Evolutionary conservation across 345 rosid species (phyloP).

Genomic region (Euphorbia tirucalli): DNA sequence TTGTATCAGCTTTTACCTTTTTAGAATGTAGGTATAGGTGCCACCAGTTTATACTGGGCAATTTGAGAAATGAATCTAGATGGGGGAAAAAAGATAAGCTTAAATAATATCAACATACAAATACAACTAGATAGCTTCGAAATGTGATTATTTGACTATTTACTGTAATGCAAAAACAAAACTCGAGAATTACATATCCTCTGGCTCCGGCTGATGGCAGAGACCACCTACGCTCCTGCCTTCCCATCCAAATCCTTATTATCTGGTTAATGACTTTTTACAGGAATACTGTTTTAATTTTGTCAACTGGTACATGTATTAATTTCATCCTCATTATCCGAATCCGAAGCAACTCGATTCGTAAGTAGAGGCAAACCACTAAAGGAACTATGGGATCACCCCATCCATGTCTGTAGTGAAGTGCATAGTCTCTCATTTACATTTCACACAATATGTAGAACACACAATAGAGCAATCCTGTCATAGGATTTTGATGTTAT

Average conservation of each 20-base stretch:
- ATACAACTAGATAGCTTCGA: constrained; percentile 3
- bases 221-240: not conserved
- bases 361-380: not conserved
- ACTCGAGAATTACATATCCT: not conserved
- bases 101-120: not conserved
- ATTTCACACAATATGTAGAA: not conserved
- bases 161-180: not conserved
- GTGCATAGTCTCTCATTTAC: constrained; percentile 5
- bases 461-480: not conserved
- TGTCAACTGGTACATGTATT: not conserved
- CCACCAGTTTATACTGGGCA: not conserved
- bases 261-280: not conserved
- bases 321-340: not conserved
- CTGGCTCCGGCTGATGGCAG: not conserved
- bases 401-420: not conserved
- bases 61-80: not conserved
- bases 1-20: not conserved
- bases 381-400: not conserved
- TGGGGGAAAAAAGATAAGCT: not conserved
- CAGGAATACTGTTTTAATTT: not conserved
- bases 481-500: not conserved
- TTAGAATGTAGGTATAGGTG: not conserved
- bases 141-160: not conserved
- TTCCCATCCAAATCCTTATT: not conserved
- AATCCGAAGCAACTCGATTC: not conserved